Base-by-base conservation (phyloP, 176 grass and related monocot species). In the Panicum miliaceum region DNA sequence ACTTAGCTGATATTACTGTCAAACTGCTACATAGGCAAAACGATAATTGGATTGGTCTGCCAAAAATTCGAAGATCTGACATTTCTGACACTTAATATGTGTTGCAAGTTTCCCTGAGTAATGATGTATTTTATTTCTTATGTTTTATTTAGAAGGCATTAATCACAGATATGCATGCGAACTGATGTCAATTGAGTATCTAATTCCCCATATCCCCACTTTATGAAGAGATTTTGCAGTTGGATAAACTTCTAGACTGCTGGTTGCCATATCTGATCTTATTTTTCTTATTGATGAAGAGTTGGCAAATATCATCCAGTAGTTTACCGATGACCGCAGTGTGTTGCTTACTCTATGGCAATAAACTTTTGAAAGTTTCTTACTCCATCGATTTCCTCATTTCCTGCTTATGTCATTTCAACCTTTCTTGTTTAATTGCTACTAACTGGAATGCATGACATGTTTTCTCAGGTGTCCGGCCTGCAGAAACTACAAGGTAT, bases 401-500 rank as follows among this genome's bases (percentile, higher is more conserved):
- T 43, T 86, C 47, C 3, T 80, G n/a, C 59, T 64, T 47, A 82
- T 32, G 12, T 19, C 50, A 56, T 26, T 77, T 71, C 7, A 40
- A 54, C 76, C 56, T 9, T 0, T 23, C 58, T 64, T 66, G 26
- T 79, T 87, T 42, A 59, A 64, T 82, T 64, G 50, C 12, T 82
- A 69, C 67, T 84, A 54, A 84, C 54, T 56, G 29, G 73, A 82
- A 59, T 89, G 38, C 12, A 16, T 75, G 12, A 41, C 27, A 80
- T 93, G 64, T 73, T 65, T 90, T 15, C 20, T 25, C 82, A 99
- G 96, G 96, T 99, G 96, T 73, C 96, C 96, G 71, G 96, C 96
- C 64, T 99, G 96, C 81, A 95, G 96, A 90, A 99, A 99, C 85
- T 99, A 94, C 81, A 99, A 99, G 93, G 96, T 98, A 94, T 64